Evolutionary conservation across 1,284 basidiomycete genomes (phyloP).

Genomic region (Neonothopanus nambi): DNA sequence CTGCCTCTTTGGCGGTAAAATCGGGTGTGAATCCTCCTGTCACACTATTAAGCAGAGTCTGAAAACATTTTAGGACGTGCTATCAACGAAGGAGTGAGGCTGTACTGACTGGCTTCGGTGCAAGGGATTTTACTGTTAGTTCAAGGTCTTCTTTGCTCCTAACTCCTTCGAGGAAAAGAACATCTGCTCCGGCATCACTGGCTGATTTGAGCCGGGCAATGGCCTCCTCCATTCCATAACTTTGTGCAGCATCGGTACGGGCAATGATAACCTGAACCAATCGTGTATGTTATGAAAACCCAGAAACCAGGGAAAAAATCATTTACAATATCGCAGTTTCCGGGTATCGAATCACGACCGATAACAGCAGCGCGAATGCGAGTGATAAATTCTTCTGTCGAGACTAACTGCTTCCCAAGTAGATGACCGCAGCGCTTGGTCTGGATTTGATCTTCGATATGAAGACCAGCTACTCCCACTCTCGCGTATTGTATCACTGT

Average conservation of each 20-base stretch:
- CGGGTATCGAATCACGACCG: conserved; percentile 37
- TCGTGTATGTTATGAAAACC: not conserved
- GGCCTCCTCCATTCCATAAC: conserved; percentile 37
- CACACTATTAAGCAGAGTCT: conserved; percentile 43
- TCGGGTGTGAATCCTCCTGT: conserved; percentile 43
- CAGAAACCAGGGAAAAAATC: not conserved
- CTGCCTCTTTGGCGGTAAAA: conserved; percentile 39
- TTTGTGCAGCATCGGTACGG: conserved; percentile 46
- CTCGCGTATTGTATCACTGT: conserved; percentile 46
- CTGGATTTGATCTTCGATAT: conserved; percentile 53
- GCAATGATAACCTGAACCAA: conserved; percentile 38
- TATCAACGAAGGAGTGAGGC: not conserved
- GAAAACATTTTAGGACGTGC: not conserved
- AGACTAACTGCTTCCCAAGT: conserved; percentile 45
- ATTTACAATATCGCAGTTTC: conserved; percentile 37
- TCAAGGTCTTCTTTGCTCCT: conserved; percentile 36
- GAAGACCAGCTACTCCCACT: conserved; percentile 48
- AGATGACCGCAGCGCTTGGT: conserved; percentile 53
- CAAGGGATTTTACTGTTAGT: conserved; percentile 33
- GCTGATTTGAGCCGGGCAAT: conserved; percentile 41
- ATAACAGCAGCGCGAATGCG: conserved; percentile 48
- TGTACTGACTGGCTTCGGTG: conserved; percentile 34
- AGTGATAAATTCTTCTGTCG: conserved; percentile 40
- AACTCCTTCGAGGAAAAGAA: conserved; percentile 44
- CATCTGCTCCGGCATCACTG: conserved; percentile 37